phyloP scores from a whole-genome alignment of 768 basidiomycete genomes.

The Xerocomellus intermedius region DNA sequence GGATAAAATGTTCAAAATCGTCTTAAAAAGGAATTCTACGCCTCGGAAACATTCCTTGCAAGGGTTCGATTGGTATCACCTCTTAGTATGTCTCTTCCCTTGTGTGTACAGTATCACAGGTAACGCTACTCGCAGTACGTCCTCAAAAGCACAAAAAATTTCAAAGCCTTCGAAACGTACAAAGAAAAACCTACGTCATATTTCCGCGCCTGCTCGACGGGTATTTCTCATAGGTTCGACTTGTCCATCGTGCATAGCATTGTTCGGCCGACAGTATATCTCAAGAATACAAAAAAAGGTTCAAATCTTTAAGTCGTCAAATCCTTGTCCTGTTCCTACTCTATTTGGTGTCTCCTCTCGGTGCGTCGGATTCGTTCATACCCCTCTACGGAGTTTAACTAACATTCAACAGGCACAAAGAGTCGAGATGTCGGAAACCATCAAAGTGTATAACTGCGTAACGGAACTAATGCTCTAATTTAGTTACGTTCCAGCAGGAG shows the following conservation, averaged over 20 bases:
- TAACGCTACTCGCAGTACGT: not conserved
- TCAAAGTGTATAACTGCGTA: not conserved
- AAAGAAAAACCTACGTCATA: not conserved
- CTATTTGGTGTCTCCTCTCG: not conserved
- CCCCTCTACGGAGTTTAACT: not conserved
- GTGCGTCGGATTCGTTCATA: not conserved
- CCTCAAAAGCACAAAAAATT: slow-evolving; percentile 2
- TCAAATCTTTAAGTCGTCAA: not conserved
- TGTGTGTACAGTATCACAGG: not conserved
- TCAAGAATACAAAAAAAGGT: not conserved
- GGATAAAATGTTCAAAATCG: not conserved
- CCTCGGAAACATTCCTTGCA: not conserved
- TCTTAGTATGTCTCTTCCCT: not conserved
- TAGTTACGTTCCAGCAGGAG: not conserved
- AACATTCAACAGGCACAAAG: not conserved
- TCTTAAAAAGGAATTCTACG: not conserved
- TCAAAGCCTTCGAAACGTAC: slow-evolving; percentile 1
- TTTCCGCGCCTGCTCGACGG: not conserved
- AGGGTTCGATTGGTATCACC: not conserved
- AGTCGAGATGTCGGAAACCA: not conserved
- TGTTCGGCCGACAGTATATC: not conserved
- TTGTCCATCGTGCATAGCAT: not conserved
- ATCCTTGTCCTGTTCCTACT: not conserved
- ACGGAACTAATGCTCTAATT: not conserved
- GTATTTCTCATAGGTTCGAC: not conserved